Evolutionary conservation across 2,329 filamentous ascomycete species (phyloP).

Genomic region (Mycocentrospora acerina): DNA sequence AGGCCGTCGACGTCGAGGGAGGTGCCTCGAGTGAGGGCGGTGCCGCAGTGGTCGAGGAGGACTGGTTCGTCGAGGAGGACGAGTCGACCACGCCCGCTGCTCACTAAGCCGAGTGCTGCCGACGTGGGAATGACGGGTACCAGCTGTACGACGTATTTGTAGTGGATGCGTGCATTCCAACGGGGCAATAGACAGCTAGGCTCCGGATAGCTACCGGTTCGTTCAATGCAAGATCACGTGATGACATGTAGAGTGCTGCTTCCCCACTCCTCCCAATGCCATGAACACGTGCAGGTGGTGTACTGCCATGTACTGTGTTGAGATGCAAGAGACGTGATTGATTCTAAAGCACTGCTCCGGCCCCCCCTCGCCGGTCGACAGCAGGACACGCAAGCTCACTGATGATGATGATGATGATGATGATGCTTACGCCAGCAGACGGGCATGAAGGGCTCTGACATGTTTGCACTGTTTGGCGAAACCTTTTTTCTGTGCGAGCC

Average conservation of each 20-base stretch:
- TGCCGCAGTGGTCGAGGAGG: conserved; percentile 63
- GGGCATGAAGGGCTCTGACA: no score
- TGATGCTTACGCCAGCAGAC: no score
- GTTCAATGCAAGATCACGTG: conserved; percentile 25
- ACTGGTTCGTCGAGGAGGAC: conserved; percentile 82
- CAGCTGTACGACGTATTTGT: no score
- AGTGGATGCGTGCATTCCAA: conserved; percentile 38
- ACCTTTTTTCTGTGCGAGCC: no score
- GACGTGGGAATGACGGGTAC: conserved; percentile 28
- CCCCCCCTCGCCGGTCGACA: no score
- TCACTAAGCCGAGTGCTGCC: conserved; percentile 25
- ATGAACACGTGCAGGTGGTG: background rate
- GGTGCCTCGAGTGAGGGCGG: conserved; percentile 63
- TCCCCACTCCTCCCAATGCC: no score
- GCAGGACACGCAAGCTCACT: no score
- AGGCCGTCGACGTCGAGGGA: conserved; percentile 93
- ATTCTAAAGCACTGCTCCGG: no score
- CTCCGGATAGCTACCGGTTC: background rate
- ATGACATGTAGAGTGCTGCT: conserved; percentile 5
- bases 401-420: no score
- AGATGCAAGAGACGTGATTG: background rate
- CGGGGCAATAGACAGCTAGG: conserved; percentile 26
- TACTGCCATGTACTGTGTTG: background rate
- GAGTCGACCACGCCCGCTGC: conserved; percentile 48
- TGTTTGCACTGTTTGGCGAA: no score